Evolutionary conservation across 2,329 filamentous ascomycete species (phyloP).

Genomic region (Ramichloridium luteum): DNA sequence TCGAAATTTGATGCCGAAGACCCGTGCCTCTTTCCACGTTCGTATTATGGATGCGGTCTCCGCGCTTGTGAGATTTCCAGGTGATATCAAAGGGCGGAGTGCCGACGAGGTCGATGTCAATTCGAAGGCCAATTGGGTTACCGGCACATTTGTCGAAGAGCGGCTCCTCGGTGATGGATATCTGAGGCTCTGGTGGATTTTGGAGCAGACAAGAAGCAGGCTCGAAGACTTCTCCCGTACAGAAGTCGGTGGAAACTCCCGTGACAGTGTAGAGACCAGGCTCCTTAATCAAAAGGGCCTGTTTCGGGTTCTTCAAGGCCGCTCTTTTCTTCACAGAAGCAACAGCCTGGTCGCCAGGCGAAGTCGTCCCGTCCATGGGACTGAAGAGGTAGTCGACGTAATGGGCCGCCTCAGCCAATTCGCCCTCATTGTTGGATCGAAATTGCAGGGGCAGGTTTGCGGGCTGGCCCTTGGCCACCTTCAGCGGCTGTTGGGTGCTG

Average conservation of each 20-base stretch:
- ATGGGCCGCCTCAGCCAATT: slow-evolving; percentile 52
- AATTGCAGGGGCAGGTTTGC: slow-evolving; percentile 61
- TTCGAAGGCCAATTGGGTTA: slow-evolving; percentile 78
- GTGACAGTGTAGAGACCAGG: slow-evolving; percentile 80
- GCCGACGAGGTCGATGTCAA: slow-evolving; percentile 80
- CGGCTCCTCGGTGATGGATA: slow-evolving; percentile 62
- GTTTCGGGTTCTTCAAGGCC: slow-evolving; percentile 47
- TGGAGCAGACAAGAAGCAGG: slow-evolving; percentile 86
- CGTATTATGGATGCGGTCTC: slow-evolving; percentile 34
- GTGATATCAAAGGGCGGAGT: slow-evolving; percentile 80
- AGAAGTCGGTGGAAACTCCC: slow-evolving; percentile 67
- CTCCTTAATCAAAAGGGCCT: slow-evolving; percentile 56
- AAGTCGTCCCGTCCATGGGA: slow-evolving; percentile 54
- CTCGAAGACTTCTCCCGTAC: slow-evolving; percentile 78
- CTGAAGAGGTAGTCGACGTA: slow-evolving; percentile 73
- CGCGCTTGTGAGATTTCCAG: slow-evolving; percentile 56
- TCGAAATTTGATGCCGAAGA: slow-evolving; percentile 69
- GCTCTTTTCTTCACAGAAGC: slow-evolving; percentile 46
- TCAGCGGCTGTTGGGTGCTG: slow-evolving; percentile 66
- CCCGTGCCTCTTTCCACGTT: slow-evolving; percentile 51
- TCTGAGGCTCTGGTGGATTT: slow-evolving; percentile 76
- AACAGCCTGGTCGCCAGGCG: slow-evolving; percentile 57
- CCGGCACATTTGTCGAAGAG: slow-evolving; percentile 93
- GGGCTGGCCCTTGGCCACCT: slow-evolving; percentile 63
- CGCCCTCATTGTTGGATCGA: slow-evolving; percentile 46